Percentiles rank a stretch among this genome's conserved stretches.
phyloP scores from a whole-genome alignment of 2,329 filamentous ascomycete species.

The Blastomyces silverae region DNA sequence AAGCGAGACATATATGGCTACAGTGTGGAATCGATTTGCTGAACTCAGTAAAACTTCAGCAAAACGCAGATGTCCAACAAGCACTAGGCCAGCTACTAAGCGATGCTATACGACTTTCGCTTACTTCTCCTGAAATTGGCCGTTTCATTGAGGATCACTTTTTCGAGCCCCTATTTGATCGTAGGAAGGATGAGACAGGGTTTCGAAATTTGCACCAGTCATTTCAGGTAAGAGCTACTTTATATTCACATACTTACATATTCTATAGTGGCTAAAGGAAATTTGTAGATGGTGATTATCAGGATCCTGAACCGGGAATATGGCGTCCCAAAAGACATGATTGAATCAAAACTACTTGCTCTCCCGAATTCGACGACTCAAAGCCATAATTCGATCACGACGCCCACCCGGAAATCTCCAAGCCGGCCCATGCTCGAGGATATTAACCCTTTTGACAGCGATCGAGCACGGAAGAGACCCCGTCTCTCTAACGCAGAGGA shows the following conservation, averaged over 20 bases:
- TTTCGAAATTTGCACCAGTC: slow-evolving; percentile 26
- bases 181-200: slow-evolving; percentile 21
- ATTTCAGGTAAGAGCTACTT: slow-evolving; percentile 29
- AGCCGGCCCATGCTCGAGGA: slow-evolving; percentile 11
- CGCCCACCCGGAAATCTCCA: slow-evolving; percentile 13
- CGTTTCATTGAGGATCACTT: slow-evolving; percentile 27
- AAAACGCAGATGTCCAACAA: slow-evolving; percentile 28
- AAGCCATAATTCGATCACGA: background rate
- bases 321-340: slow-evolving; percentile 9
- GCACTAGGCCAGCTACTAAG: slow-evolving; percentile 29
- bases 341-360: background rate
- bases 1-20: slow-evolving; percentile 27
- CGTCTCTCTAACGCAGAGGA: slow-evolving; percentile 32
- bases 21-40: slow-evolving; percentile 32
- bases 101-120: slow-evolving; percentile 23
- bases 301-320: slow-evolving; percentile 19
- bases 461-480: slow-evolving; percentile 32
- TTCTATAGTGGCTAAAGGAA: slow-evolving; percentile 13
- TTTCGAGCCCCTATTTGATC: slow-evolving; percentile 25
- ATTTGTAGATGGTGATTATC: slow-evolving; percentile 22
- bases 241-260: background rate
- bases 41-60: slow-evolving; percentile 22
- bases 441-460: slow-evolving; percentile 16
- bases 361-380: background rate
- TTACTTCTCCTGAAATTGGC: slow-evolving; percentile 21